Evolutionary conservation across 768 basidiomycete species (phyloP).

Genomic region (Tremella mesenterica): DNA sequence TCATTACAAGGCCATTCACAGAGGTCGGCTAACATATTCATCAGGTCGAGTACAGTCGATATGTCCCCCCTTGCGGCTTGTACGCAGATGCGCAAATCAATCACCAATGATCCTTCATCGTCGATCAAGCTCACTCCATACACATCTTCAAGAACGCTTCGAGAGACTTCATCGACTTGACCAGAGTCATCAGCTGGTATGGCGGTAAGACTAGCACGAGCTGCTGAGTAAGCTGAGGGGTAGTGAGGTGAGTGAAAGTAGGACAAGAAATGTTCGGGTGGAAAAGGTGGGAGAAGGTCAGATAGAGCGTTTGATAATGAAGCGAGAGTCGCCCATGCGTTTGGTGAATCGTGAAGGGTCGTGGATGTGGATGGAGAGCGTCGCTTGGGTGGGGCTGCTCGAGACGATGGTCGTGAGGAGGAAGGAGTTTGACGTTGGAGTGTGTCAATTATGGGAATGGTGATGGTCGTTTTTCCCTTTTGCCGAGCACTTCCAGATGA

Average conservation of each 20-base stretch:
- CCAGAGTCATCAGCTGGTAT: conserved; percentile 5
- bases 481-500: not conserved
- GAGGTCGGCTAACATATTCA: conserved; percentile 33
- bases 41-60: conserved; percentile 34
- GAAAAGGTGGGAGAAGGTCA: conserved; percentile 19
- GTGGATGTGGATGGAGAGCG: not conserved
- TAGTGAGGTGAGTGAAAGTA: conserved; percentile 36
- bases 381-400: conserved; percentile 5
- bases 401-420: conserved; percentile 6
- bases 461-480: conserved; percentile 12
- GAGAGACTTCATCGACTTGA: conserved; percentile 3
- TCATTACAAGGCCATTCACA: conserved; percentile 24
- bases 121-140: conserved; percentile 18
- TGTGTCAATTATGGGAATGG: conserved; percentile 28
- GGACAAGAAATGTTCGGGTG: conserved; percentile 23
- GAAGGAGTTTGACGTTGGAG: conserved; percentile 23
- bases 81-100: conserved; percentile 32
- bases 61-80: conserved; percentile 30
- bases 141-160: conserved; percentile 31
- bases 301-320: conserved; percentile 33
- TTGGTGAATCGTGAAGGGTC: conserved; percentile 13
- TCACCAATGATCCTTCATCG: not conserved
- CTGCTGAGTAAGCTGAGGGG: conserved; percentile 28
- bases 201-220: conserved; percentile 20
- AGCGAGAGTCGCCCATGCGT: conserved; percentile 30